Evolutionary conservation across 2,329 filamentous ascomycete species (phyloP), one percentile per base, ranked within the genome.

Genomic region (Juglanconis sp.): DNA sequence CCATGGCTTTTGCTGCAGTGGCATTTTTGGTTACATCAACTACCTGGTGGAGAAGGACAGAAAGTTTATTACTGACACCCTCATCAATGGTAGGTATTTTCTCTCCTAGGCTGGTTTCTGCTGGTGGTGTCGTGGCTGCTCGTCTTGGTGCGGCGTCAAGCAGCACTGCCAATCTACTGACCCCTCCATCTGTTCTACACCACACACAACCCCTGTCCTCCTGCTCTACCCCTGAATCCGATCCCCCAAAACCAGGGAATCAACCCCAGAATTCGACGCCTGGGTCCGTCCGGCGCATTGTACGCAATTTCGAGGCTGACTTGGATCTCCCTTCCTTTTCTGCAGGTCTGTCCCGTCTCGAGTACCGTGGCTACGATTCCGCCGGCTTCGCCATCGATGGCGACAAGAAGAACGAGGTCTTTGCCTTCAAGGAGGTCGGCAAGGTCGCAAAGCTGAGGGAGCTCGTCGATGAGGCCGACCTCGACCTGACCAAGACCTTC

Each of bases 21-120:
- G 91, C 77, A 96, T 95, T 79, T 96, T 98, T 81, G 94, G 94
- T 72, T 98, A 98, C 85, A 91, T 98, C 82, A 98, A 98, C 83
- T 98, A 98, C 81, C 83, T 98, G 76, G 92, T 98, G 76, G 95
- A 98, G 85, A 97, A 96, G 86, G 94, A 98, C 82, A 87, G 95
- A 77, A 93, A 91, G 79, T 96, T 90, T 81, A 96, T 98, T 76
- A 85, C 98, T 74, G 88, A 97, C 76, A 98, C 94, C 65, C 85
- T 99, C 69, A 90, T 97, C 77, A 97, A 98, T 82, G 94, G 92
- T 92, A 79, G 77, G 88, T 80, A n/a, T n/a, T n/a, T n/a, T n/a
- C n/a, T n/a, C n/a, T n/a, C n/a, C n/a, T n/a, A n/a, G n/a, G n/a
- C n/a, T n/a, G n/a, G n/a, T n/a, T n/a, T n/a, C n/a, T n/a, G n/a